A percentile compares a stretch with the other conserved stretches of the same genome.
Evolutionary conservation across 257 asterid genomes (phyloP).

Genomic region (Solanum megistacrolobum): DNA sequence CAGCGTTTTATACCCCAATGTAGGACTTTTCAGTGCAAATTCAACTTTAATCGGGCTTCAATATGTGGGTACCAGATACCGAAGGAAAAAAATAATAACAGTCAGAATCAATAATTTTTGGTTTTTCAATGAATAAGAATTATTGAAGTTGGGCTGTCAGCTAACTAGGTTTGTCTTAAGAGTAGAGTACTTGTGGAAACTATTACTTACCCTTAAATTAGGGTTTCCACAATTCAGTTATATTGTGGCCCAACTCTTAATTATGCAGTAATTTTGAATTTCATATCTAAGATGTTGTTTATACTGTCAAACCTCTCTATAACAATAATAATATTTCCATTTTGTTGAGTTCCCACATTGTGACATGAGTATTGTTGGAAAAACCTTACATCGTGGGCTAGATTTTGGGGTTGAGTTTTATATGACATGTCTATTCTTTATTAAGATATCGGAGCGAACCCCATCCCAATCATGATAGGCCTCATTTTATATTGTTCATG

Average conservation of each 20-base stretch:
- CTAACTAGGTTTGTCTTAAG: not conserved
- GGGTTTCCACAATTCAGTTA: not conserved
- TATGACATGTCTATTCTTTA: not conserved
- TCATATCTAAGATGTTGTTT: not conserved
- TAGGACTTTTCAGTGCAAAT: not conserved
- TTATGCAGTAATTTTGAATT: not conserved
- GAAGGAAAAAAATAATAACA: too few relatives aligned
- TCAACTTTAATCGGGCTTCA: too few relatives aligned
- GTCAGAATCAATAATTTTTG: not conserved
- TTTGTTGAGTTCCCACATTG: not conserved
- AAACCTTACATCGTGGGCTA: not conserved
- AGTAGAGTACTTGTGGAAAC: not conserved
- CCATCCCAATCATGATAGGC: not conserved
- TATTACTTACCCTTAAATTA: not conserved
- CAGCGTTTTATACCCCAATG: rapidly evolving
- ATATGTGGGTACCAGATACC: too few relatives aligned
- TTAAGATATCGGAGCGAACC: not conserved
- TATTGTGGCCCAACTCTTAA: not conserved
- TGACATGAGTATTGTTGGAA: not conserved
- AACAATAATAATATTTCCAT: not conserved
- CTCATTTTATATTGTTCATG: not conserved
- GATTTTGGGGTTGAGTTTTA: not conserved
- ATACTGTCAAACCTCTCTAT: not conserved
- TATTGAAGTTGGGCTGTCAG: conserved; percentile 25
- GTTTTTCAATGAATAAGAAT: conserved; percentile 19